Percentiles rank a stretch among this genome's conserved stretches.
phyloP scores from a whole-genome alignment of 2,329 filamentous ascomycete genomes.

The Zymoseptoria passerinii region DNA sequence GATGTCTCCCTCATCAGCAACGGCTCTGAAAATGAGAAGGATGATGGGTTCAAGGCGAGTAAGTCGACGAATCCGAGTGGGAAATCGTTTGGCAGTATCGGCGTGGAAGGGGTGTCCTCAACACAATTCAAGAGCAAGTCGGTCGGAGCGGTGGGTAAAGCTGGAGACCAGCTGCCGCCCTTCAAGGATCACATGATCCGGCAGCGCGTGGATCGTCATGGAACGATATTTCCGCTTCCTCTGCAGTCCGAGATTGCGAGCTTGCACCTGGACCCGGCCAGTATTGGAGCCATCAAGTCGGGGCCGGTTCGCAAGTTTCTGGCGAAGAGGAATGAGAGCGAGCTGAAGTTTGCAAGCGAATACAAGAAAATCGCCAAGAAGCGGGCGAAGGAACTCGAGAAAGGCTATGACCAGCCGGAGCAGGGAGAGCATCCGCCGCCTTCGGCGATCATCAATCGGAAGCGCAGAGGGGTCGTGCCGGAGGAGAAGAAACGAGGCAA shows the following conservation, averaged over 20 bases:
- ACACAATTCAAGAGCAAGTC: slow-evolving; percentile 14
- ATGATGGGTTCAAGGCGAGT: slow-evolving; percentile 11
- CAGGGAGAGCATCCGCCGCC: slow-evolving; percentile 71
- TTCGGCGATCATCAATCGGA: slow-evolving; percentile 53
- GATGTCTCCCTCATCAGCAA: slow-evolving; percentile 67
- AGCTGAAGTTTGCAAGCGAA: slow-evolving; percentile 59
- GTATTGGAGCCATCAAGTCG: slow-evolving; percentile 72
- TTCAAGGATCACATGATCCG: slow-evolving; percentile 88
- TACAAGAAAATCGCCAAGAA: slow-evolving; percentile 66
- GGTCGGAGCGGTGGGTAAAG: slow-evolving; percentile 59
- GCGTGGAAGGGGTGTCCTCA: slow-evolving; percentile 20
- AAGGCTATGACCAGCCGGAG: slow-evolving; percentile 63
- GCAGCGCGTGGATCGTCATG: slow-evolving; percentile 73
- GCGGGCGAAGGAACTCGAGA: slow-evolving; percentile 62
- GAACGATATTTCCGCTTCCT: slow-evolving; percentile 61
- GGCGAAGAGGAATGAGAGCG: slow-evolving; percentile 61
- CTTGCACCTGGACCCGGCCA: slow-evolving; percentile 53
- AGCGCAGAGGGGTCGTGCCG: slow-evolving; percentile 34
- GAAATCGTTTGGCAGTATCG: slow-evolving; percentile 13
- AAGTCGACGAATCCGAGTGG: slow-evolving; percentile 6
- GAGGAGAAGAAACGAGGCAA: slow-evolving; percentile 39
- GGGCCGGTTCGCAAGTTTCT: slow-evolving; percentile 79
- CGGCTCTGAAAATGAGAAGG: slow-evolving; percentile 26
- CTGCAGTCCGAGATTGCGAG: slow-evolving; percentile 57
- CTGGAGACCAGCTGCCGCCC: slow-evolving; percentile 70